Percentiles rank a stretch among this genome's conserved stretches.
Evolutionary conservation across 2,329 filamentous ascomycete genomes (phyloP).

Genomic region (Myriosclerotinia scirpicola): DNA sequence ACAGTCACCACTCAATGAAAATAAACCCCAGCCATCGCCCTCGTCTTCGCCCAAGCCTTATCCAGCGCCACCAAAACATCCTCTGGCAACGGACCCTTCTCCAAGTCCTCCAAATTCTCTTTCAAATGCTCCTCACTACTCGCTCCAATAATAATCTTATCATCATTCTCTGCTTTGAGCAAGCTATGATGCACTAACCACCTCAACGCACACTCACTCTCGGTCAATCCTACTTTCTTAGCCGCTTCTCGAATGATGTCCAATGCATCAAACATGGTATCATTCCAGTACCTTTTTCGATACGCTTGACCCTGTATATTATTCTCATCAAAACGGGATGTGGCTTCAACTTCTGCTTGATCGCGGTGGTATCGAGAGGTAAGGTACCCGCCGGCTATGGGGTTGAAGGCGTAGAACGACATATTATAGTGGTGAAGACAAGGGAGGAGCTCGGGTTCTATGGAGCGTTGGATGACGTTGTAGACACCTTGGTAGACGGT

Average conservation of each 20-base stretch:
- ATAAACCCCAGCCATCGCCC: not conserved
- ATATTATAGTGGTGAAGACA: slow-evolving; percentile 59
- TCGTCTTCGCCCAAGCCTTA: slow-evolving; percentile 18
- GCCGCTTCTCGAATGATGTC: slow-evolving; percentile 65
- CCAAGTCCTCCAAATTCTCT: slow-evolving; percentile 56
- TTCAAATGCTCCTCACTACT: slow-evolving; percentile 57
- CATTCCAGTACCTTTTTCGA: slow-evolving; percentile 59
- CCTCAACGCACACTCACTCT: slow-evolving; percentile 73
- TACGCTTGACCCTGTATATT: slow-evolving; percentile 53
- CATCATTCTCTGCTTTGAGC: slow-evolving; percentile 53
- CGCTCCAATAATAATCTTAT: slow-evolving; percentile 60
- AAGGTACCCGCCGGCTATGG: slow-evolving; percentile 51
- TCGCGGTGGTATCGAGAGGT: slow-evolving; percentile 50
- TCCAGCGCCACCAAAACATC: slow-evolving; percentile 52
- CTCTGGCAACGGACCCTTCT: slow-evolving; percentile 71
- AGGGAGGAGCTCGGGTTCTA: slow-evolving; percentile 61
- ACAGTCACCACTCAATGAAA: not conserved
- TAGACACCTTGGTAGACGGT: slow-evolving; percentile 42
- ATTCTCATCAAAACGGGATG: slow-evolving; percentile 41
- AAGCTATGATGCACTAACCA: slow-evolving; percentile 72
- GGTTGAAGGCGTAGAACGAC: slow-evolving; percentile 62
- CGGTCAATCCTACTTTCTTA: slow-evolving; percentile 63
- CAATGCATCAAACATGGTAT: slow-evolving; percentile 64
- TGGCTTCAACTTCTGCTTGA: slow-evolving; percentile 23
- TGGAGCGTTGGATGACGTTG: slow-evolving; percentile 45